Percentiles rank a stretch among this genome's conserved stretches.
These are phyloP conservation scores for Stephania yunnanensis DNA, from an alignment of 164 flowering plant species.

Conservation along the genomic window DNA sequence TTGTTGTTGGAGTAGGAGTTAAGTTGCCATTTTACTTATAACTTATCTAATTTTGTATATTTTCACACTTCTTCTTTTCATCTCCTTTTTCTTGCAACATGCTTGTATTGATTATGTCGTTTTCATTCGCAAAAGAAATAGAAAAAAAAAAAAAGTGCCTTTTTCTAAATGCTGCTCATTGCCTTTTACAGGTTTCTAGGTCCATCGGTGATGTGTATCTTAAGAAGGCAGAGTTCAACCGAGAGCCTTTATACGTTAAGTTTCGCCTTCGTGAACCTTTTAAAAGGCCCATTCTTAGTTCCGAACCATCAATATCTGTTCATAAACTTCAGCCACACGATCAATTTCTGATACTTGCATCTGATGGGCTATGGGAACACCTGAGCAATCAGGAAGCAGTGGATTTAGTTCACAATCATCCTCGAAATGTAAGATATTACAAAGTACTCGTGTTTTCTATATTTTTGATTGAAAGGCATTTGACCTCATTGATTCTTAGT, in stretches of 20 bases:
- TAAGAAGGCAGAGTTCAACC: constrained; percentile 75
- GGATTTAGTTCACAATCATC: constrained; percentile 58
- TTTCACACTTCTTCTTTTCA: too few species aligned
- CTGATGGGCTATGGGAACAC: constrained; percentile 90
- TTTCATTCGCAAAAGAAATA: too few species aligned
- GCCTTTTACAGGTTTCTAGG: constrained; percentile 51
- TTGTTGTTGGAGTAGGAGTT: too few species aligned
- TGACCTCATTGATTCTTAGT: neutral
- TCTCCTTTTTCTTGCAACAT: too few species aligned
- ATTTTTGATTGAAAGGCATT: neutral
- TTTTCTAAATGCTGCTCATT: neutral
- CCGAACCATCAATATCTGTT: constrained; percentile 63
- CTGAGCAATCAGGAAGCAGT: constrained; percentile 79
- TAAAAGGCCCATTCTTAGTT: constrained; percentile 59
- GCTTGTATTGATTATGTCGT: too few species aligned
- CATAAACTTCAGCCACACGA: constrained; percentile 64
- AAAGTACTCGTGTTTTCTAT: neutral
- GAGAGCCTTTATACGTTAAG: constrained; percentile 63
- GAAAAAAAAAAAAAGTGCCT: neutral
- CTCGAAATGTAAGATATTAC: constrained; percentile 46
- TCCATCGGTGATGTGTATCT: constrained; percentile 74
- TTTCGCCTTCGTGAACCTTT: constrained; percentile 71
- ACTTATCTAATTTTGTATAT: too few species aligned
- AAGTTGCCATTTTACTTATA: too few species aligned
- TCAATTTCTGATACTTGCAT: constrained; percentile 71